Base-by-base conservation (phyloP, 441 rosid species). In the Eruca vesicaria region DNA sequence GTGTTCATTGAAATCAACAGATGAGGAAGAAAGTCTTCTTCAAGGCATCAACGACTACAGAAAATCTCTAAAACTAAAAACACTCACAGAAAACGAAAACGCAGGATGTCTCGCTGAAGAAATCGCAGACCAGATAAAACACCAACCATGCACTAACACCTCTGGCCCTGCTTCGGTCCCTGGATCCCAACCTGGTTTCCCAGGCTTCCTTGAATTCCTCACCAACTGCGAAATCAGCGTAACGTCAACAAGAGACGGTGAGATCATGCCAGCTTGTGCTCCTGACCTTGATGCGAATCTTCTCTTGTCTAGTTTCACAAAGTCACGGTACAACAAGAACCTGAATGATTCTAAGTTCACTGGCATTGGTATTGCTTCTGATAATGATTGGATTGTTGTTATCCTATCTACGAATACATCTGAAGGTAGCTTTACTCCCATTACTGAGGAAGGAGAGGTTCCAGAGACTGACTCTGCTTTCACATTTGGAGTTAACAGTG, bases 221-320 rank as follows among this genome's bases (percentile, higher is more conserved):
- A 31, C 73, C 2, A 52, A 52, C 18, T 52, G 57, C 2, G 12
- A 21, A 11, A 23, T 52, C 84, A 91, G 90, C 76, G 77, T 86
- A 20, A 77, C 97, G 14, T 68, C 71, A 78, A 93, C 88, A 23
- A 84, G 85, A 86, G 98, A 86, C 59, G 94, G 98, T 43, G 63
- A 18, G n/a, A 43, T 86, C 6, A 78, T 96, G 98, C 99, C 97
- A 14, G 88, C 90, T 63, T 96, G 98, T 78, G 96, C 91, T 79
- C 97, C 97, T 45, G 76, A 86, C 79, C 85, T 87, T 52, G 90
- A 82, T 19, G 80, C 86, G 0, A 68, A 31, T 69, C 86, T 87
- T 59, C 94, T 93, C 41, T 89, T 93, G 43, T 16, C 84, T n/a
- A 96, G 91, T 87, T 93, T 74, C 89, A 96, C 97, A 6, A 23